Percentiles rank a stretch among this genome's conserved stretches.
Conservation (phyloP, 139 green algal species). For the Chlorella sp. region DNA sequence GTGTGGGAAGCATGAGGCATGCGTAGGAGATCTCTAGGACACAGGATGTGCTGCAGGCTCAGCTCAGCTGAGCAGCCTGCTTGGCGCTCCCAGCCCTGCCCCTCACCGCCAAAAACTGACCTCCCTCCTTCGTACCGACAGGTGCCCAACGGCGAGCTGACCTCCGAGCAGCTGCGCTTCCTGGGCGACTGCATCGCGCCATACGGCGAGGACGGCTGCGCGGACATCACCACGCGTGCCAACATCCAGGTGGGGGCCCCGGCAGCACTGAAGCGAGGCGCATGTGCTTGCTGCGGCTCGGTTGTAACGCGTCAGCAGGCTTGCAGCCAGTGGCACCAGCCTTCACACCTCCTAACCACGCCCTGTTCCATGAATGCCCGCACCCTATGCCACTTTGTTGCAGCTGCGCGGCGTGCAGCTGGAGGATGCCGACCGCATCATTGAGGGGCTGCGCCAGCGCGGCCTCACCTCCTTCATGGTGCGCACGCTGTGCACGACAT, state of each 20-base stretch:
- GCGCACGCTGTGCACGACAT: not conserved
- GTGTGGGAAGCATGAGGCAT: too few relatives aligned
- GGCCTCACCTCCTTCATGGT: constrained; percentile 85
- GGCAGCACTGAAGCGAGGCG: not conserved
- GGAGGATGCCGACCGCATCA: constrained; percentile 72
- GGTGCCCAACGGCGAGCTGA: constrained; percentile 93
- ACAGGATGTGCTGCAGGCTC: too few relatives aligned
- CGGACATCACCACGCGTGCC: constrained; percentile 97
- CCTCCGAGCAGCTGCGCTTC: constrained; percentile 77
- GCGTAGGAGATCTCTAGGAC: too few relatives aligned
- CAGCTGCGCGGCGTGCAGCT: constrained; percentile 90
- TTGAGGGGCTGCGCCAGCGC: constrained; percentile 65
- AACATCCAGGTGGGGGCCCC: constrained; percentile 82
- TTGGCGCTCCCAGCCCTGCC: not conserved
- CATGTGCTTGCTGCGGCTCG: too few relatives aligned
- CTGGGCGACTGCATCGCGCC: constrained; percentile 72
- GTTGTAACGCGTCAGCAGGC: too few relatives aligned
- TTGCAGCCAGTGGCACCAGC: too few relatives aligned
- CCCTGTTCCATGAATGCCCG: too few relatives aligned
- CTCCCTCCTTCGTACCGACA: constrained; percentile 32
- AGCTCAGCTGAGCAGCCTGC: too few relatives aligned
- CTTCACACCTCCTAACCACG: too few relatives aligned
- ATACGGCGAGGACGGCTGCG: constrained; percentile 91
- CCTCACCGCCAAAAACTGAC: not conserved
- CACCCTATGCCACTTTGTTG: too few relatives aligned